Conservation (phyloP, 768 basidiomycete genomes). For the Leccinum fibrillosum region DNA sequence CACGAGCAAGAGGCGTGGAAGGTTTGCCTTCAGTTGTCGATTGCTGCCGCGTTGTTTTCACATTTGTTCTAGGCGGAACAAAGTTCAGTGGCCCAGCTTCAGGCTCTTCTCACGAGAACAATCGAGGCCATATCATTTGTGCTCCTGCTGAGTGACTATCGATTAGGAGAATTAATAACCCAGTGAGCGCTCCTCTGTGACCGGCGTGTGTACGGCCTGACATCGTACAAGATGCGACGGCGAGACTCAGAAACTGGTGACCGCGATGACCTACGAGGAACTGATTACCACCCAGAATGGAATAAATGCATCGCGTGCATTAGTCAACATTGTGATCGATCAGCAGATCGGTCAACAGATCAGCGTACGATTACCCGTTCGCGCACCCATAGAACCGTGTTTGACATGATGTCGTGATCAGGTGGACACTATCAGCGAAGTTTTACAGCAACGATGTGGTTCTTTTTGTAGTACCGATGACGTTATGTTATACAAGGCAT, state of each 20-base stretch:
- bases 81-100: conserved; percentile 73
- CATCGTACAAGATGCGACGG: conserved; percentile 57
- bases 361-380: conserved; percentile 53
- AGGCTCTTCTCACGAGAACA: conserved; percentile 72
- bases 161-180: conserved; percentile 77
- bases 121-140: conserved; percentile 96
- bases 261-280: conserved; percentile 76
- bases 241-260: conserved; percentile 67
- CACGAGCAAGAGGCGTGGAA: conserved; percentile 89
- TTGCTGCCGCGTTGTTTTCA: conserved; percentile 6
- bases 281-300: conserved; percentile 84
- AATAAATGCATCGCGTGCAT: conserved; percentile 78
- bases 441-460: conserved; percentile 90
- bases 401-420: conserved; percentile 30
- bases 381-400: neutral
- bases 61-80: conserved; percentile 63
- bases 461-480: conserved; percentile 98
- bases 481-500: conserved; percentile 93
- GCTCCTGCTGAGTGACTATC: conserved; percentile 88
- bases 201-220: conserved; percentile 6
- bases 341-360: conserved; percentile 98
- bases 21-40: conserved; percentile 38
- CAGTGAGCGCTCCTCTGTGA: conserved; percentile 48
- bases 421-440: conserved; percentile 97
- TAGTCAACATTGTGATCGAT: conserved; percentile 96